Base-by-base conservation (phyloP, 1,284 basidiomycete genomes). In the Ganoderma meredithae region DNA sequence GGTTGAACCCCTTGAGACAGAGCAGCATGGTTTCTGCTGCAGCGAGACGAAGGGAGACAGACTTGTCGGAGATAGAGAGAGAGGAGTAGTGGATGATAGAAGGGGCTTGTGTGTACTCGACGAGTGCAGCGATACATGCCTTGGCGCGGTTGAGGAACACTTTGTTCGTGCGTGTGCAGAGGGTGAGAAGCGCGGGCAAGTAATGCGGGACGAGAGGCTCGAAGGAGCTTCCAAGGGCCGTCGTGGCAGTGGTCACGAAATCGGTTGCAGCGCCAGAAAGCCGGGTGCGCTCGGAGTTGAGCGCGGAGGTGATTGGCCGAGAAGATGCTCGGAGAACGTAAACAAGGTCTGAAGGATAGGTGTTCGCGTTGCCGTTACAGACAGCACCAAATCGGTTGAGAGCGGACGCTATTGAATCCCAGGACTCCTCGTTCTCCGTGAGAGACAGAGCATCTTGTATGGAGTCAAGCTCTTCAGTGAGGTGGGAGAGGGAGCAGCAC, bases 141-240 rank as follows among this genome's bases (percentile, higher is more conserved):
- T 84, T 86, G 6, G 92, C 88, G 39, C 94, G 88, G 56, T 83
- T 84, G 70, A 90, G 81, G 76, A 94, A 89, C 62, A 96, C 88
- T 79, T 95, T 96, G 83, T 93, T 95, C 15, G 94, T 86, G n/a
- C 93, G 87, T 44, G 87, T 84, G 69, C 92, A 93, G 36, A 95
- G 81, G 1, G 82, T 80, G 19, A 96, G 82, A 27, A 96, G 81
- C 10, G 88, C 81, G 0, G 94, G 94, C 47, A 95, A 75, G 76
- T 92, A 91, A 39, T 89, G 77, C 9, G 87, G 80, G 6, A 95
- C 79, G n/a, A 95, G 83, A 2, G 88, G 84, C 60, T 92, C 91
- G 75, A 95, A 95, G 8, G 83, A 80, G 15, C 80, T 77, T 27
- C 87, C 91, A 8, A 96, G 82, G 1, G 83, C 85, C 0, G 82